phyloP scores from a whole-genome alignment of 2,329 filamentous ascomycete genomes.

The Colletotrichum cuscutae region DNA sequence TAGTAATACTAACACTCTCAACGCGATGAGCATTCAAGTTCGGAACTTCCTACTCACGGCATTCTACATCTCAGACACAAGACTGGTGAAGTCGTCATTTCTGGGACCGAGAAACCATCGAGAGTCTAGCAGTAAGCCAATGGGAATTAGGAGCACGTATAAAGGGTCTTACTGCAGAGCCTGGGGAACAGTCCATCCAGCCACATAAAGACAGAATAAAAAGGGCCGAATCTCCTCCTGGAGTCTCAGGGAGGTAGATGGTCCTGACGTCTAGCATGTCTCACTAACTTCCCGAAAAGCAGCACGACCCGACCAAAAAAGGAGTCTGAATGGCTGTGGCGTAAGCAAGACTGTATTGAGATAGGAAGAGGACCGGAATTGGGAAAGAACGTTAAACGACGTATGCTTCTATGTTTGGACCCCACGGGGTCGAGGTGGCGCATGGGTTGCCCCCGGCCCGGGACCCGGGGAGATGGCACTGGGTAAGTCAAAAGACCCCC shows the following conservation, averaged over 20 bases:
- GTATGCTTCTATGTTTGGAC: background rate
- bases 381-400: background rate
- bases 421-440: background rate
- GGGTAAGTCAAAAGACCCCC: no score
- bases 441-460: no score
- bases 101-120: background rate
- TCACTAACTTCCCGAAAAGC: background rate
- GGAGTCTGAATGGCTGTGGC: no score
- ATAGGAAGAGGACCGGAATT: no score
- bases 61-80: background rate
- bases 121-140: background rate
- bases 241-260: background rate
- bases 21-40: background rate
- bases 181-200: background rate
- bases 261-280: background rate
- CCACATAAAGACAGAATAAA: background rate
- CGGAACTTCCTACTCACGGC: background rate
- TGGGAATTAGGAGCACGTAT: background rate
- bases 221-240: background rate
- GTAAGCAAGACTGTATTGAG: no score
- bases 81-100: background rate
- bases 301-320: background rate
- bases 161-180: background rate
- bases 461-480: no score
- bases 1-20: no score